Conservation (phyloP, 768 basidiomycete genomes). For the Panaeolus papilionaceus region DNA sequence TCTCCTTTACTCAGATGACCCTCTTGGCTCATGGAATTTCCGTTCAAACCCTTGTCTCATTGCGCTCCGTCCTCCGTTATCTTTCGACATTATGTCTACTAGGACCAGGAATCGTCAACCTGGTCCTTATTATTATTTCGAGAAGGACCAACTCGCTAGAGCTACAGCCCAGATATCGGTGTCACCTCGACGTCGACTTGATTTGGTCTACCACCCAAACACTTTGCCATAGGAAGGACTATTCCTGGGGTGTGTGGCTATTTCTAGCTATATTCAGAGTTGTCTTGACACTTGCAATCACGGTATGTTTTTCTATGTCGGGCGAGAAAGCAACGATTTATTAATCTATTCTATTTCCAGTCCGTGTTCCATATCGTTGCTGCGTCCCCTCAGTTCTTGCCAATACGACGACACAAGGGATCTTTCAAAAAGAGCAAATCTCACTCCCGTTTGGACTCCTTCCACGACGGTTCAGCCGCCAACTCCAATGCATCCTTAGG, state of each 20-base stretch:
- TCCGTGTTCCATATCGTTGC: slow-evolving; percentile 29
- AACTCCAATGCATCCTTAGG: slow-evolving; percentile 22
- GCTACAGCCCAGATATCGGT: slow-evolving; percentile 50
- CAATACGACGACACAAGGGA: slow-evolving; percentile 24
- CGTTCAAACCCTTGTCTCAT: slow-evolving; percentile 40
- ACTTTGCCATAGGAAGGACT: slow-evolving; percentile 35
- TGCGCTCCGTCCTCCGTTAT: slow-evolving; percentile 45
- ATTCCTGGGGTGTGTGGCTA: slow-evolving; percentile 62
- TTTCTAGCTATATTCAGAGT: slow-evolving; percentile 59
- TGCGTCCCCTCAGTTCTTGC: slow-evolving; percentile 28
- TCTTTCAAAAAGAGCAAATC: slow-evolving; percentile 26
- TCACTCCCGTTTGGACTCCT: slow-evolving; percentile 29
- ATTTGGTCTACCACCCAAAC: slow-evolving; percentile 58
- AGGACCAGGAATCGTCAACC: slow-evolving; percentile 59
- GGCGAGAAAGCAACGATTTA: neutral
- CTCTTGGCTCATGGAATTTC: slow-evolving; percentile 44
- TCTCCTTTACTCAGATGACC: slow-evolving; percentile 49
- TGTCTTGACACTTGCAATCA: slow-evolving; percentile 52
- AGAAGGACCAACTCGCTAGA: slow-evolving; percentile 42
- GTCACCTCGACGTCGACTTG: slow-evolving; percentile 69
- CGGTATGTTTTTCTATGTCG: slow-evolving; percentile 49
- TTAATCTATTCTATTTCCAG: slow-evolving; percentile 14
- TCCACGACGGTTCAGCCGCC: slow-evolving; percentile 24
- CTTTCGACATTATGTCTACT: slow-evolving; percentile 55
- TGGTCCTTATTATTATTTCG: slow-evolving; percentile 65